These are phyloP conservation scores for Penicillium sp. DNA, from an alignment of 2,329 filamentous ascomycete genomes.

Conservation along the genomic window DNA sequence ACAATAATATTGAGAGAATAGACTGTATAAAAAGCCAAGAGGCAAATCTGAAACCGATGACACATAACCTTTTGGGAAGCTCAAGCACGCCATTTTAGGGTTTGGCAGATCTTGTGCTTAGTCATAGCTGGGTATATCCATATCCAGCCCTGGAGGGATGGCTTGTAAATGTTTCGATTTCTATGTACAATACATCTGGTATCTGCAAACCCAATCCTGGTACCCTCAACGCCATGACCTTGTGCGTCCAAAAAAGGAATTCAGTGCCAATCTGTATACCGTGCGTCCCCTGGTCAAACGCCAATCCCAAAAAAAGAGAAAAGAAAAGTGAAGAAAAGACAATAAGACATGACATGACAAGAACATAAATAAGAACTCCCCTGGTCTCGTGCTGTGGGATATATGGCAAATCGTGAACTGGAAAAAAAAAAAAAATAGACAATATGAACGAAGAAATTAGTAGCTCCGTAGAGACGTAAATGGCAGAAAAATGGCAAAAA, in stretches of 20 bases:
- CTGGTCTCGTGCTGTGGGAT: conserved; percentile 21
- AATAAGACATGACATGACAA: conserved; percentile 1
- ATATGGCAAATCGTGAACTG: conserved; percentile 14
- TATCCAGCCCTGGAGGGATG: no score
- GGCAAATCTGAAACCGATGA: not conserved
- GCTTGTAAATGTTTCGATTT: conserved; percentile 1
- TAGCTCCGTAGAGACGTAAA: conserved; percentile 6
- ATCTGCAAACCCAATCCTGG: conserved; percentile 11
- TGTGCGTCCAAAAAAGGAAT: conserved; percentile 3
- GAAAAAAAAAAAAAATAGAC: conserved; percentile 7
- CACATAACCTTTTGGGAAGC: not conserved
- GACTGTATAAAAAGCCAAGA: not conserved
- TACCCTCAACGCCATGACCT: conserved; percentile 18
- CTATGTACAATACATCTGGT: conserved; percentile 20
- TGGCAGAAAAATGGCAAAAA: not conserved
- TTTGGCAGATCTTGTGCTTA: not conserved
- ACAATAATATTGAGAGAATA: not conserved
- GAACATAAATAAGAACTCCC: conserved; percentile 12
- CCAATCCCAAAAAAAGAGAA: conserved; percentile 6
- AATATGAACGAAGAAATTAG: conserved; percentile 10
- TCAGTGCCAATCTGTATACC: conserved; percentile 20
- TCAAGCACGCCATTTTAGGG: conserved; percentile 4
- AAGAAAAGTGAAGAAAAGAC: conserved; percentile 1
- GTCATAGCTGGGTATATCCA: not conserved
- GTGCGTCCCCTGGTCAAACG: conserved; percentile 12